These are phyloP conservation scores for Polysphondylium violaceum DNA, from an alignment of 78 protist species.

Conservation along the genomic window DNA sequence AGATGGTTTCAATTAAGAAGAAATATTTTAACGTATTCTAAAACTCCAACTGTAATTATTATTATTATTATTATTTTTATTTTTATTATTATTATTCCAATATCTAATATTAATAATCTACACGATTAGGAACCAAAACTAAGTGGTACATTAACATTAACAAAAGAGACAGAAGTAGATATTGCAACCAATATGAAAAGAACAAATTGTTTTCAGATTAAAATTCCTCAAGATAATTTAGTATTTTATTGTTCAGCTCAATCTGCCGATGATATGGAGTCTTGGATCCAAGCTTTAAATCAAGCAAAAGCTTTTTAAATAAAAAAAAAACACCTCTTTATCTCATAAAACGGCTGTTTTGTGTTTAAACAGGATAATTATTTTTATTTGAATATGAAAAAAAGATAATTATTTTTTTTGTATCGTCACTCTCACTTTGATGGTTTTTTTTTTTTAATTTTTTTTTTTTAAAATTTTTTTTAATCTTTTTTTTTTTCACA, in stretches of 20 bases:
- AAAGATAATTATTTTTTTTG: no score
- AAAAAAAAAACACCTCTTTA: no score
- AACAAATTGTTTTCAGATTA: conserved; percentile 75
- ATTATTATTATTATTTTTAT: neutral
- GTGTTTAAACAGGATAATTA: no score
- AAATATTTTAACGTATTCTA: conserved; percentile 60
- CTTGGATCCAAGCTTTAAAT: conserved; percentile 51
- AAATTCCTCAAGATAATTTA: conserved; percentile 24
- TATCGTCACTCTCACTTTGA: no score
- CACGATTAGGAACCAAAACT: conserved; percentile 17
- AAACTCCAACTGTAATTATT: conserved; percentile 41
- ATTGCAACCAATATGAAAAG: conserved; percentile 72
- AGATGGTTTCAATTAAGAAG: conserved; percentile 71
- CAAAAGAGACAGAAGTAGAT: conserved; percentile 64
- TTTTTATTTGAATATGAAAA: no score
- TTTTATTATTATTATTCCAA: neutral
- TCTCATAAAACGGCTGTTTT: no score
- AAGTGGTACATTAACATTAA: conserved; percentile 35
- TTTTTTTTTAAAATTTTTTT: no score
- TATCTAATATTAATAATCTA: neutral
- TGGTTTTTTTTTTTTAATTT: no score
- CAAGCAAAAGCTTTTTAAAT: conserved; percentile 44
- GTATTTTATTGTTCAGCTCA: conserved; percentile 56
- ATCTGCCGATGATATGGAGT: conserved; percentile 57
- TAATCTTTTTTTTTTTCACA: no score